phyloP scores from a whole-genome alignment of 495 filamentous ascomycete species.

The Xylaria acuta region DNA sequence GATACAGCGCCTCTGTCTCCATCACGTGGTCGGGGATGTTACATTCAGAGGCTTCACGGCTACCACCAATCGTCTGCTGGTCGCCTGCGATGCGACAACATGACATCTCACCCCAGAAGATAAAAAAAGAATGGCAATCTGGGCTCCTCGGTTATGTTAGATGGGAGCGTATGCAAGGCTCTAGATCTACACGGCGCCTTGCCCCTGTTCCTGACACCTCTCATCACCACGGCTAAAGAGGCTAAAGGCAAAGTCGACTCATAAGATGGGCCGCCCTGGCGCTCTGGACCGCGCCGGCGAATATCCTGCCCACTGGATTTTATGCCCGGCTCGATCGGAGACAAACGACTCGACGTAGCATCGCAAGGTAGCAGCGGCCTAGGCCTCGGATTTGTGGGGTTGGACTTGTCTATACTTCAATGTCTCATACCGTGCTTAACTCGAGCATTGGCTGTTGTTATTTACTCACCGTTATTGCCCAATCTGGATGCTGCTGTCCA shows the following conservation, averaged over 20 bases:
- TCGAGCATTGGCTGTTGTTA: neutral
- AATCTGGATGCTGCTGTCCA: neutral
- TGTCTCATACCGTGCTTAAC: neutral
- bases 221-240: slow-evolving; percentile 42
- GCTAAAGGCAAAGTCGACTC: slow-evolving; percentile 34
- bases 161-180: slow-evolving; percentile 19
- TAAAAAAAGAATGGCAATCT: slow-evolving; percentile 23
- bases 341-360: slow-evolving; percentile 22
- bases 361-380: slow-evolving; percentile 18
- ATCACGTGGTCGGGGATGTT: slow-evolving; percentile 16
- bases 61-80: neutral
- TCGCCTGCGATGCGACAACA: slow-evolving; percentile 16
- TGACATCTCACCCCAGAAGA: slow-evolving; percentile 18
- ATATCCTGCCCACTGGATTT: neutral
- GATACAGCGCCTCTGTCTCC: neutral
- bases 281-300: slow-evolving; percentile 23
- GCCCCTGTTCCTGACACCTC: slow-evolving; percentile 28
- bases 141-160: slow-evolving; percentile 16
- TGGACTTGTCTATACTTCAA: neutral
- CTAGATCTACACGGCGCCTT: slow-evolving; percentile 27
- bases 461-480: neutral
- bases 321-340: slow-evolving; percentile 14
- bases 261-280: slow-evolving; percentile 21
- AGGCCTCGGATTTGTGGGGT: slow-evolving; percentile 16
- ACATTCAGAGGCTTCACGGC: neutral